Evolutionary conservation across 306 rosid species (phyloP).

Genomic region (Rosa rugosa): DNA sequence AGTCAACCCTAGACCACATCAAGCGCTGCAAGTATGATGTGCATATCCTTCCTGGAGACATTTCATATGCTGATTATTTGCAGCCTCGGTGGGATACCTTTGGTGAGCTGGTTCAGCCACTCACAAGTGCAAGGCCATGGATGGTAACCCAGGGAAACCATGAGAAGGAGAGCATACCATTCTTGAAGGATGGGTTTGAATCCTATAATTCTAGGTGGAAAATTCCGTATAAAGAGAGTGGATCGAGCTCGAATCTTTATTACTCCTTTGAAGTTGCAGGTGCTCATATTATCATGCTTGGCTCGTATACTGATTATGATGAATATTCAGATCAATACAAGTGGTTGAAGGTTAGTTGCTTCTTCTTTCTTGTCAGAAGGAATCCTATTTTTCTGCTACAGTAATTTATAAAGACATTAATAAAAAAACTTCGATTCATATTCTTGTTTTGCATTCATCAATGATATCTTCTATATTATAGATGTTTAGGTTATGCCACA

Average conservation of each 20-base stretch:
- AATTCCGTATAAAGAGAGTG: constrained; percentile 89
- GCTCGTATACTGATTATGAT: constrained; percentile 77
- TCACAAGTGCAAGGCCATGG: constrained; percentile 89
- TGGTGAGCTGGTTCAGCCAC: constrained; percentile 87
- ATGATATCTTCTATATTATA: neutral
- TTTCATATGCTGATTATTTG: constrained; percentile 82
- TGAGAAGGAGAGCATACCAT: constrained; percentile 65
- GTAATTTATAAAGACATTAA: neutral
- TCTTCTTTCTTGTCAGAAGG: neutral
- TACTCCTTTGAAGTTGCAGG: constrained; percentile 90
- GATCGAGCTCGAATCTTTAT: constrained; percentile 82
- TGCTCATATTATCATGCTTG: constrained; percentile 78
- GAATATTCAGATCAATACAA: constrained; percentile 74
- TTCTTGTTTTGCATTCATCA: neutral
- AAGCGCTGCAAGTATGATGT: constrained; percentile 71
- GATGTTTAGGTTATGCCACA: neutral
- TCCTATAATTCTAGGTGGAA: constrained; percentile 88
- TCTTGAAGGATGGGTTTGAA: constrained; percentile 64
- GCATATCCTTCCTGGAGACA: constrained; percentile 89
- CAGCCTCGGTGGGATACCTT: constrained; percentile 85
- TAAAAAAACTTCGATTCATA: neutral
- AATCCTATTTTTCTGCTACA: constrained; percentile 1
- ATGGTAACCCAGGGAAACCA: constrained; percentile 98
- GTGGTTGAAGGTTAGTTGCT: constrained; percentile 82
- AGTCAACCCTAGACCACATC: constrained; percentile 79